A percentile compares a stretch with the other conserved stretches of the same genome.
phyloP scores from a whole-genome alignment of 495 filamentous ascomycete species.

The Penicillium cataractarum region DNA sequence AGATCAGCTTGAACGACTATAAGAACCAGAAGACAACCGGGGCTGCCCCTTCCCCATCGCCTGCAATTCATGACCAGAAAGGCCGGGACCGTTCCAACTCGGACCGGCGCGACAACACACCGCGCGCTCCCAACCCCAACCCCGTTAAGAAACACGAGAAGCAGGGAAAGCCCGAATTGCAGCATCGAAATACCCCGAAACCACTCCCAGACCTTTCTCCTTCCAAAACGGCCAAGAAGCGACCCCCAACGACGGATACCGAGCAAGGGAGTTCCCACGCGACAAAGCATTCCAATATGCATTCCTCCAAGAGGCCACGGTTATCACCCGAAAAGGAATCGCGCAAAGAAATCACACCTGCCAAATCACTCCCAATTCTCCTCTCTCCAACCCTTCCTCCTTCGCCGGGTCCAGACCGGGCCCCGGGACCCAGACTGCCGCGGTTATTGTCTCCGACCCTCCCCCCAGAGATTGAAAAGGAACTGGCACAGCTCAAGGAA shows the following conservation, averaged over 20 bases:
- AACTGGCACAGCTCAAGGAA: conserved; percentile 41
- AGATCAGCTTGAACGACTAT: conserved; percentile 56
- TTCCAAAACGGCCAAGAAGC: conserved; percentile 37
- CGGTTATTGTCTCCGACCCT: conserved; percentile 36
- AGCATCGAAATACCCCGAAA: conserved; percentile 14
- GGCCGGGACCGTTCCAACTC: conserved; percentile 21
- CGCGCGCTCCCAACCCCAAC: conserved; percentile 23
- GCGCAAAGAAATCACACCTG: conserved; percentile 22
- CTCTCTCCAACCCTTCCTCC: conserved; percentile 10
- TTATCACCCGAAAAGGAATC: conserved; percentile 34
- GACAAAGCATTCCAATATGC: conserved; percentile 23
- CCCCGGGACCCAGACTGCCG: conserved; percentile 14
- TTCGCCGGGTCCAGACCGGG: background rate
- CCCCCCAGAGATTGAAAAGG: conserved; percentile 53
- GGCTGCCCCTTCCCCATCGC: conserved; percentile 24
- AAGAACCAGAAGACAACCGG: conserved; percentile 48
- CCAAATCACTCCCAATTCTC: conserved; percentile 24
- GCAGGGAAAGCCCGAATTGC: conserved; percentile 13
- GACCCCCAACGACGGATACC: conserved; percentile 31
- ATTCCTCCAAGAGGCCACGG: conserved; percentile 37
- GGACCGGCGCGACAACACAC: conserved; percentile 25
- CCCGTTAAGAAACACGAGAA: conserved; percentile 25
- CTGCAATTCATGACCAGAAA: conserved; percentile 25
- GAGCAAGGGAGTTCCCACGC: conserved; percentile 22
- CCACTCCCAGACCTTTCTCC: conserved; percentile 20